These are phyloP conservation scores for Psilocybe azurescens DNA, from an alignment of 768 basidiomycete genomes.

Conservation along the genomic window DNA sequence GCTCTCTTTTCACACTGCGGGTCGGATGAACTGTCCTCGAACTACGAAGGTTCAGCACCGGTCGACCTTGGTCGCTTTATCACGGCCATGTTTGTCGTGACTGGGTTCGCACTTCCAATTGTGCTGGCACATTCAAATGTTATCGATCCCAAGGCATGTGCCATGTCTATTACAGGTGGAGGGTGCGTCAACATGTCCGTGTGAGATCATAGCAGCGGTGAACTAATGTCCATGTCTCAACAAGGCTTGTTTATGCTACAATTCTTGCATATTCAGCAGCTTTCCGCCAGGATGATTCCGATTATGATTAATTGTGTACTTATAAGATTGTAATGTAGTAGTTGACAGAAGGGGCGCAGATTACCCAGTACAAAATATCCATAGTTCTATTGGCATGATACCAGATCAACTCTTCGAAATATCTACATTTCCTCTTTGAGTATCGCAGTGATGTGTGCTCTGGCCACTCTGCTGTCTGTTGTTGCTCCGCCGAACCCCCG, in stretches of 20 bases:
- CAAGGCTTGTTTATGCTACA: slow-evolving; percentile 85
- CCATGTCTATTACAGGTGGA: slow-evolving; percentile 96
- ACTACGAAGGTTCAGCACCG: slow-evolving; percentile 71
- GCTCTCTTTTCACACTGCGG: slow-evolving; percentile 93
- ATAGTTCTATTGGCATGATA: slow-evolving; percentile 1
- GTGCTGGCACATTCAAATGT: slow-evolving; percentile 92
- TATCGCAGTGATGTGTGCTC: slow-evolving; percentile 44
- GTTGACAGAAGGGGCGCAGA: background rate
- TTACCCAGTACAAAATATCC: background rate
- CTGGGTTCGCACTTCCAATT: slow-evolving; percentile 92
- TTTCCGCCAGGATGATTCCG: slow-evolving; percentile 83
- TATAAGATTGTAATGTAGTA: slow-evolving; percentile 12
- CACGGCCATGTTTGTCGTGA: slow-evolving; percentile 87
- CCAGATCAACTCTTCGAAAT: background rate
- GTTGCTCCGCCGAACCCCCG: slow-evolving; percentile 35
- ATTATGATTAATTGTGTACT: slow-evolving; percentile 61
- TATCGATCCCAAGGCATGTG: slow-evolving; percentile 82
- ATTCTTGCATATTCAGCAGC: slow-evolving; percentile 87
- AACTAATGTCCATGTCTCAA: background rate
- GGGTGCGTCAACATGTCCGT: slow-evolving; percentile 53
- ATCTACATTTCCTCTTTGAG: slow-evolving; percentile 16
- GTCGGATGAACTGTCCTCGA: slow-evolving; percentile 83
- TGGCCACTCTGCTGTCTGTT: slow-evolving; percentile 40
- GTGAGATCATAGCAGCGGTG: slow-evolving; percentile 5
- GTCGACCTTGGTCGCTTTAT: slow-evolving; percentile 95